Base-by-base conservation (phyloP, 768 basidiomycete genomes). In the Mycena pura region DNA sequence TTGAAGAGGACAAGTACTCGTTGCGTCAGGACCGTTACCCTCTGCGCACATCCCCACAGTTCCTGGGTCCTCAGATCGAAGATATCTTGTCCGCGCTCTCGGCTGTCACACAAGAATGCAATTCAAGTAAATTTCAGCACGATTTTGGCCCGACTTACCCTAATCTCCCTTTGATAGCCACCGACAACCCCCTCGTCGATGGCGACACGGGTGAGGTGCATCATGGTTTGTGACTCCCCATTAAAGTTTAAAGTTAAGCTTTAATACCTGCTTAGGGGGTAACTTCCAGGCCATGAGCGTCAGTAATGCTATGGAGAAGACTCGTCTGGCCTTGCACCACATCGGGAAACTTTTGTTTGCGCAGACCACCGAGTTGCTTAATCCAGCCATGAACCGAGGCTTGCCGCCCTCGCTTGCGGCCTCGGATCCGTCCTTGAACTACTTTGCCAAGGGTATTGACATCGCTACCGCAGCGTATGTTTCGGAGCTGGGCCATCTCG, bases 211-310 rank as follows among this genome's bases (percentile, higher is more conserved):
- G 84, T 3, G 72, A 78, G 34, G 80, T 90, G 14, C 88, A 92
- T 69, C 87, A 91, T 63, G 91, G 90, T 25, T 81, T 80, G 17
- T 82, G 83, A 69, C 83, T 84, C 77, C 82, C 13, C 28, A 32
- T 31, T 39, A 8, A 14, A 4, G 11, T 41, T 21, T 31, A 19
- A 27, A 43, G 34, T 34, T 13, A 6, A 13, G 4, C 9, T 22
- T n/a, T 14, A 41, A 21, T 22, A 25, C 1, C 13, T 22, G 14
- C 11, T 25, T 52, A 60, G 87, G 86, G 5, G 94, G 93, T 14
- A 95, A 95, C 73, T 95, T 96, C 82, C 93, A 91, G 72, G 90
- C 90, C 0, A 91, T 91, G 86, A 82, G 88, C 13, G 83, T 92
- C 41, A 88, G 88, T 13, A 85, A 75, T 57, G 88, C 91, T 11